Percentiles rank a stretch among this genome's conserved stretches.
Evolutionary conservation across 306 rosid genomes (phyloP).

Genomic region (Albizia julibrissin): DNA sequence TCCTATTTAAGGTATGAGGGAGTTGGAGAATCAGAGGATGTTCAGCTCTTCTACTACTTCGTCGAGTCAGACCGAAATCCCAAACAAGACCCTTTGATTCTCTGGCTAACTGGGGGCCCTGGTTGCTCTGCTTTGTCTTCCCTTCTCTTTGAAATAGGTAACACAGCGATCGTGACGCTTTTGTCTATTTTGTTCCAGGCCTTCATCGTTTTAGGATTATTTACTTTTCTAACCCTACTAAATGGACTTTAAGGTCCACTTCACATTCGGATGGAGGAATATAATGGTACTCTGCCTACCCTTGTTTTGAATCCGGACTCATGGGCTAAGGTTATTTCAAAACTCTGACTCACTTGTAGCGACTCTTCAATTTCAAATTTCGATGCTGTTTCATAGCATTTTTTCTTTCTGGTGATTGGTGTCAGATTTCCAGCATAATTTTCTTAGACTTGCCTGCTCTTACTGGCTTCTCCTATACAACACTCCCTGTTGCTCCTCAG

Average conservation of each 20-base stretch:
- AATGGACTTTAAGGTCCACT: constrained; percentile 49
- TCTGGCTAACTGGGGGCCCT: constrained; percentile 60
- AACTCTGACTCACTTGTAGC: background rate
- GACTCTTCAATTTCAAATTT: background rate
- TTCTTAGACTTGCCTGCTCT: constrained; percentile 49
- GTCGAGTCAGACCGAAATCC: constrained; percentile 46
- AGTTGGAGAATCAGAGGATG: constrained; percentile 48
- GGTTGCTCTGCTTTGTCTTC: constrained; percentile 45
- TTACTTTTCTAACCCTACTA: background rate
- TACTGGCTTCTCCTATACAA: constrained; percentile 58
- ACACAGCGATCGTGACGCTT: too few species aligned
- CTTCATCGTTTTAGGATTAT: background rate
- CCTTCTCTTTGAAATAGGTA: constrained; percentile 43
- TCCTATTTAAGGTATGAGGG: constrained; percentile 46
- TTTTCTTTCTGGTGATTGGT: background rate
- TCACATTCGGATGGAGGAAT: constrained; percentile 15
- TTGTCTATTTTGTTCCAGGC: background rate
- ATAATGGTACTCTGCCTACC: constrained; percentile 47
- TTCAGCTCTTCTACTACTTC: constrained; percentile 59
- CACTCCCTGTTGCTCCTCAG: background rate
- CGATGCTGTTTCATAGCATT: background rate
- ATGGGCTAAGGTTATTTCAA: constrained; percentile 51
- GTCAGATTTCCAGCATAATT: constrained; percentile 43
- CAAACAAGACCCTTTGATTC: constrained; percentile 44
- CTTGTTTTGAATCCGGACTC: constrained; percentile 40